Percentiles rank a stretch among this genome's conserved stretches.
phyloP scores from a whole-genome alignment of 2,329 filamentous ascomycete species.

The Colletotrichum sp. region DNA sequence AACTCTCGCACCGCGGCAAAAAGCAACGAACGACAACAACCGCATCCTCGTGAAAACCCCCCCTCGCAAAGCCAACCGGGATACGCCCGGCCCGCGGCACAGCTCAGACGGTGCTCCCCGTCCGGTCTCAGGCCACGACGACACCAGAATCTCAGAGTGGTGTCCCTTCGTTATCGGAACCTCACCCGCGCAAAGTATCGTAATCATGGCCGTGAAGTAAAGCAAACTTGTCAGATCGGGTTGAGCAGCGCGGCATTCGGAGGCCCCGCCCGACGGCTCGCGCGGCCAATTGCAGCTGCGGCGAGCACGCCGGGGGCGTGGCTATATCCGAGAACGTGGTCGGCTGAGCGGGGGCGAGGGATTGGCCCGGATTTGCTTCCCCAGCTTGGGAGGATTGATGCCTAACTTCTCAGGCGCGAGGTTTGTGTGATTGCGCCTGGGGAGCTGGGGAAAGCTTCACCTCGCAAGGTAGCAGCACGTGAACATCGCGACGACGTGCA shows the following conservation, averaged over 20 bases:
- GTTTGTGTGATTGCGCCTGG: not conserved
- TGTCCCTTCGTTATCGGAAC: not conserved
- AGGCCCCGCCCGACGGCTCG: slow-evolving; percentile 6
- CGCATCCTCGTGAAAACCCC: not conserved
- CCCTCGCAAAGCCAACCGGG: not conserved
- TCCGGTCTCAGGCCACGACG: slow-evolving; percentile 1
- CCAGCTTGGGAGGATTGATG: not conserved
- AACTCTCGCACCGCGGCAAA: not conserved
- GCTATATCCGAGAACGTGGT: not conserved
- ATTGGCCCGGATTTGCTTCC: not conserved
- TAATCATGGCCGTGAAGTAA: not conserved
- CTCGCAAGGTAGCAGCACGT: not conserved
- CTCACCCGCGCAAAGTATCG: not conserved
- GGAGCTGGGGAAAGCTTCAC: slow-evolving; percentile 16
- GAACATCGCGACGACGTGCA: not conserved
- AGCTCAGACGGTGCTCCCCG: not conserved
- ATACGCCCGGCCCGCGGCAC: not conserved
- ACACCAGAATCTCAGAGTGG: not conserved
- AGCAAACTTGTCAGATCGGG: slow-evolving; percentile 3
- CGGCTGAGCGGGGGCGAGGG: not conserved
- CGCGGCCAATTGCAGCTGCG: not conserved
- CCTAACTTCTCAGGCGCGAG: not conserved
- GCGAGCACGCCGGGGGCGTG: not conserved
- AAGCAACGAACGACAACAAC: not conserved
- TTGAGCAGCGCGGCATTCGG: too few species aligned